Base-by-base conservation (phyloP, 139 green algal species). In the Chloropicon primus region DNA sequence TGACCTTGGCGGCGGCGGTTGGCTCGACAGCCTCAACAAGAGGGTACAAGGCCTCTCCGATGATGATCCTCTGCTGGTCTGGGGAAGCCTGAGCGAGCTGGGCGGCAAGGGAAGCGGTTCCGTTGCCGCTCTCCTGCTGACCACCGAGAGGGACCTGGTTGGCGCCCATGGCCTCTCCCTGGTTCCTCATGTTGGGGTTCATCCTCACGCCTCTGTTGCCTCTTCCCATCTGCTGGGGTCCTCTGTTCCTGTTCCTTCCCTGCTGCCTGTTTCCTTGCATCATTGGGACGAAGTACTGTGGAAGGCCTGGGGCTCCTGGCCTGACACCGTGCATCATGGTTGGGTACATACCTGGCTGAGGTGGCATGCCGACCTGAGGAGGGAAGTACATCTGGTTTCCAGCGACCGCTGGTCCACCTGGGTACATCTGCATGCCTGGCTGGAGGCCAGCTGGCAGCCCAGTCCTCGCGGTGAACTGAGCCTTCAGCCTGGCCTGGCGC, bases 1-100 rank as follows among this genome's bases (percentile, higher is more conserved):
- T 97, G 85, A 97, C 94, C 88, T 97, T 97, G 82, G 89, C 92
- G 1, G 91, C 91, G 85, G 94, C 81, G 41, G 93, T 87, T 27
- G 89, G 90, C 90, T 96, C 88, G 76, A 82, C 24, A 0, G 28
- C 62, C 21, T 83, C 79, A 25, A 95, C 88, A 80, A 92, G 83
- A 0, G 92, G 92, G 87, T 94, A 97, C 74, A 97, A 85, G 72
- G 87, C 84, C 90, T 97, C 92, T 71, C 92, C 92, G 53, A 97
- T 86, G 82, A 97, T 92, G 84, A 91, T 85, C 89, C 95, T 94
- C 85, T 96, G 91, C 83, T 92, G 83, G 84, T 94, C 91, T 2
- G 89, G 86, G 22, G 86, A 74, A 1, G 92, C 91, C 17, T 89
- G 83, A 17, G 92, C 92, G 79, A 96, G 87, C 81, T 91, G 89